Evolutionary conservation across 441 rosid species (phyloP).

Genomic region (Adansonia gregorii): DNA sequence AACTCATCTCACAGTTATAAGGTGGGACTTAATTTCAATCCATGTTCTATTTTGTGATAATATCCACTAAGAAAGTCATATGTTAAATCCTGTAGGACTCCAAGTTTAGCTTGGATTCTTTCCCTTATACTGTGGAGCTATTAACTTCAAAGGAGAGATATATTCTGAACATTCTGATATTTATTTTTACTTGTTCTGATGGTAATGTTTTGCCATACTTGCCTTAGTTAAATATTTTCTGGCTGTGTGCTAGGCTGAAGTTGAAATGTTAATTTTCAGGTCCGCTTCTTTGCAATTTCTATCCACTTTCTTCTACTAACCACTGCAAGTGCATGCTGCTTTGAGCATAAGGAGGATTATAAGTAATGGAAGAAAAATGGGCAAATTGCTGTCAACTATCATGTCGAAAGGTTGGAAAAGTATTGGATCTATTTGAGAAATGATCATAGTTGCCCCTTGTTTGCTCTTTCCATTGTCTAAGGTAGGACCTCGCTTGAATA

Average conservation of each 20-base stretch:
- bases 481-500: neutral
- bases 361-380: neutral
- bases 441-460: neutral
- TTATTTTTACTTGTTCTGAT: neutral
- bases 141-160: neutral
- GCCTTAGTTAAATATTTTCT: neutral
- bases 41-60: neutral
- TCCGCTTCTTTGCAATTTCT: neutral
- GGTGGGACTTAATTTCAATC: neutral
- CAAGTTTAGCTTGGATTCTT: neutral
- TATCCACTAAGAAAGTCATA: neutral
- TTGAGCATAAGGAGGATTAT: neutral
- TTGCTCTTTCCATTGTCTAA: neutral
- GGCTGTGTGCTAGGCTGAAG: neutral
- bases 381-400: neutral
- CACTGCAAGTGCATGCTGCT: neutral
- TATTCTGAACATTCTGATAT: neutral
- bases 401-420: neutral
- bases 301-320: neutral
- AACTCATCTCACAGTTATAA: neutral
- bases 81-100: neutral
- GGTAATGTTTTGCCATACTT: neutral
- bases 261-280: neutral
- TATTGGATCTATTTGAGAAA: neutral
- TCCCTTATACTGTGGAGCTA: neutral